Conservation (phyloP, 768 basidiomycete genomes). For the Phylloporus sp. region DNA sequence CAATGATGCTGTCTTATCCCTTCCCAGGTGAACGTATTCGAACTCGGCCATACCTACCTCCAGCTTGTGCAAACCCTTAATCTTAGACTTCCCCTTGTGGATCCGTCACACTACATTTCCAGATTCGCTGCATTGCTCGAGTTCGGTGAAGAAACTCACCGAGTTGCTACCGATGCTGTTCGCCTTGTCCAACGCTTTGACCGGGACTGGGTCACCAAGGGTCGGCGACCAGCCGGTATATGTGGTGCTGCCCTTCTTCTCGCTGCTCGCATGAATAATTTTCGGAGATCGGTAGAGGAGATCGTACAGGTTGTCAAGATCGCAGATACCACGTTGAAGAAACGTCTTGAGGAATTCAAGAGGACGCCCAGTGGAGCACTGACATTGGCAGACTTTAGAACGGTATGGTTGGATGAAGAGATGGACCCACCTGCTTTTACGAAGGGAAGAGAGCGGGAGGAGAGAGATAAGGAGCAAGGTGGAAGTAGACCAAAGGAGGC, state of each 20-base stretch:
- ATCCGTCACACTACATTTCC: conserved; percentile 94
- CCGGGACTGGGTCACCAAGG: conserved; percentile 95
- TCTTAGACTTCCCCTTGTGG: conserved; percentile 81
- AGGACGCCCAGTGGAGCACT: conserved; percentile 79
- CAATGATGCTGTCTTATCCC: neutral
- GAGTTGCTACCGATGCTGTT: conserved; percentile 88
- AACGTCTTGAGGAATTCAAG: conserved; percentile 92
- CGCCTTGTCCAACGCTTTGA: conserved; percentile 92
- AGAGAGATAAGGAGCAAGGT: conserved; percentile 42
- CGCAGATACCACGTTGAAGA: conserved; percentile 90
- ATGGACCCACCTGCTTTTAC: conserved; percentile 89
- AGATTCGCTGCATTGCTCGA: conserved; percentile 93
- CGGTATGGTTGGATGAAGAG: conserved; percentile 87
- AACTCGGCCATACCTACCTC: conserved; percentile 92
- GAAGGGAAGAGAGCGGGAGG: conserved; percentile 68
- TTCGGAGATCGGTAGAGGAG: conserved; percentile 86
- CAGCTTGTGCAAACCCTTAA: conserved; percentile 87
- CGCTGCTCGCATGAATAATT: conserved; percentile 98
- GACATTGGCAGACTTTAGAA: conserved; percentile 85
- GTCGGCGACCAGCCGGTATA: conserved; percentile 93
- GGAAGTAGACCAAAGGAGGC: conserved; percentile 31
- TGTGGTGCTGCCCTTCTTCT: conserved; percentile 94
- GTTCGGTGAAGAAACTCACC: conserved; percentile 91
- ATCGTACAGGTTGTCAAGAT: conserved; percentile 99
- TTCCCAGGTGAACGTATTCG: conserved; percentile 94